phyloP scores from a whole-genome alignment of 139 green algal species.

The Micractinium sp. region DNA sequence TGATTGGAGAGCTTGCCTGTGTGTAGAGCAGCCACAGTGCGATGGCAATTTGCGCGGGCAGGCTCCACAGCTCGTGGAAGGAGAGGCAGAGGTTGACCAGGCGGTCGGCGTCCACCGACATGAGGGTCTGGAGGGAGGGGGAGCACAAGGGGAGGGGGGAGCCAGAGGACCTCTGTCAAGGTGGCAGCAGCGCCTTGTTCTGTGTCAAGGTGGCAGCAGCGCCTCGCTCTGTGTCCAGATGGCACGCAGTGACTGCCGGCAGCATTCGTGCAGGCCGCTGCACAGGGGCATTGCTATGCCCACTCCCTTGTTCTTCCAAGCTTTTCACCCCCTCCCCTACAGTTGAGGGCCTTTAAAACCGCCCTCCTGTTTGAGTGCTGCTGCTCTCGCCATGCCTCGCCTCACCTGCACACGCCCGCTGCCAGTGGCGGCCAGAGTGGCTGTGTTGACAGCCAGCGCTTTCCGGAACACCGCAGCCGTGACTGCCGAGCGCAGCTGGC shows the following conservation, averaged over 20 bases:
- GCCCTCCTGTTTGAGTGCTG: not conserved
- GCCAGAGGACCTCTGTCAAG: too few relatives aligned
- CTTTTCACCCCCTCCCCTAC: not conserved
- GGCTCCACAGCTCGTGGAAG: constrained; percentile 86
- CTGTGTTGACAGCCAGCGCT: constrained; percentile 56
- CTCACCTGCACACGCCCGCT: constrained; percentile 31
- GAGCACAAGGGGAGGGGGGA: not conserved
- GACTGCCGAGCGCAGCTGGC: constrained; percentile 67
- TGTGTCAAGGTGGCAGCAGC: too few relatives aligned
- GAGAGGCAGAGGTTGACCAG: constrained; percentile 74
- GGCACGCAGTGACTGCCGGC: too few relatives aligned
- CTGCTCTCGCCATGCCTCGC: not conserved
- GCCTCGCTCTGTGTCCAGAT: too few relatives aligned
- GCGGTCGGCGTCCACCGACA: constrained; percentile 79
- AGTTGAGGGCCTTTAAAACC: too few relatives aligned
- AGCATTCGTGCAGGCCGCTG: not conserved
- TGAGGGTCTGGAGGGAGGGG: constrained; percentile 59
- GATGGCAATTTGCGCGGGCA: constrained; percentile 82
- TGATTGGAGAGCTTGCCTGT: constrained; percentile 59
- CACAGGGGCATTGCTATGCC: not conserved
- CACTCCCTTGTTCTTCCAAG: too few relatives aligned
- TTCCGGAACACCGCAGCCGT: constrained; percentile 72
- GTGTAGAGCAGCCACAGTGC: constrained; percentile 88
- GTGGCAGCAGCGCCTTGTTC: too few relatives aligned
- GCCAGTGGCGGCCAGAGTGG: constrained; percentile 22